Conservation (phyloP, 805 yeast species). For the Kluyveromyces starmeri region DNA sequence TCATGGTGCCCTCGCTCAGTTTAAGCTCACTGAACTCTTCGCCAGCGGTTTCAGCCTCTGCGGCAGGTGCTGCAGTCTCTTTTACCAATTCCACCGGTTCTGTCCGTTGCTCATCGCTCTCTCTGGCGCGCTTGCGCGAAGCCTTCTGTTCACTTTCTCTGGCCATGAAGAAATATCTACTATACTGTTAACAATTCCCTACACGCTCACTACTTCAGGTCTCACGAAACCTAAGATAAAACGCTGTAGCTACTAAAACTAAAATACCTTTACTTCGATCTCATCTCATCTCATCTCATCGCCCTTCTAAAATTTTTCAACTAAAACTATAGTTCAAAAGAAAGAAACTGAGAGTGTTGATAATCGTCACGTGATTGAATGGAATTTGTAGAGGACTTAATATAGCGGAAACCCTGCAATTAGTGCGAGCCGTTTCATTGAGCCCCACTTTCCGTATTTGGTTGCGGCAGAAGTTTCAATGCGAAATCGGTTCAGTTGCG, state of each 20-base stretch:
- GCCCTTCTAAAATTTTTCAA: background rate
- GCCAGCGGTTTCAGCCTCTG: conserved; percentile 11
- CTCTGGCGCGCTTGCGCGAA: conserved; percentile 5
- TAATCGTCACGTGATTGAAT: conserved; percentile 1
- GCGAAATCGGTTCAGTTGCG: no score
- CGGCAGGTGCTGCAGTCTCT: conserved; percentile 8
- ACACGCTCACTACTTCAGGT: background rate
- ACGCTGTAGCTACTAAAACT: background rate
- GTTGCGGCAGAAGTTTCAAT: no score
- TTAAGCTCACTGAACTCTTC: conserved; percentile 41
- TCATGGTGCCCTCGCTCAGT: conserved; percentile 72
- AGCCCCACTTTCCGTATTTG: no score
- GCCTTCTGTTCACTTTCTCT: background rate
- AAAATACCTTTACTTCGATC: no score
- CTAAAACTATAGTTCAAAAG: background rate
- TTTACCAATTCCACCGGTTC: conserved; percentile 3
- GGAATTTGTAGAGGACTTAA: no score
- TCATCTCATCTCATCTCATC: conserved; percentile 21
- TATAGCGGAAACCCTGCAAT: no score
- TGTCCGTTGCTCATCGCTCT: conserved; percentile 11
- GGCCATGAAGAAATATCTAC: no score
- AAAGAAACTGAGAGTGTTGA: background rate
- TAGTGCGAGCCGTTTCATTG: no score
- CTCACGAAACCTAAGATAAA: background rate
- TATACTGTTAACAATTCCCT: background rate